Evolutionary conservation across 1,284 basidiomycete species (phyloP).

Genomic region (Mycosarcoma maydis): DNA sequence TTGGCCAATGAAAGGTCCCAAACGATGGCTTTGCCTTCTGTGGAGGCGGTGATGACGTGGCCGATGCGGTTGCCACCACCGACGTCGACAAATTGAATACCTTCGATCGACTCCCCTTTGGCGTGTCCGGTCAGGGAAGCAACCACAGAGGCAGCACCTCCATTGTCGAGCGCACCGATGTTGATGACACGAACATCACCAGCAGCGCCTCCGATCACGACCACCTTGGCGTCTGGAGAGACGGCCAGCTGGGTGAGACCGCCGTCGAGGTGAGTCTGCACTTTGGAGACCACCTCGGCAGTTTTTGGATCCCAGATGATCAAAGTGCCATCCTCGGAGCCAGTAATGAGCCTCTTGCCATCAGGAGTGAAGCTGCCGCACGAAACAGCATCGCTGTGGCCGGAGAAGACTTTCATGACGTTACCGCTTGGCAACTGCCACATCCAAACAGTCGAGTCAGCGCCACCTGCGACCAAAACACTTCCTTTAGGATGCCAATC

Average conservation of each 20-base stretch:
- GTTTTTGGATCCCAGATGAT: slow-evolving; percentile 92
- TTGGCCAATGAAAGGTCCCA: slow-evolving; percentile 84
- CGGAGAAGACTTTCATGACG: slow-evolving; percentile 94
- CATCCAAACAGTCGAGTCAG: slow-evolving; percentile 95
- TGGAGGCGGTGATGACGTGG: slow-evolving; percentile 85
- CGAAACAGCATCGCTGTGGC: slow-evolving; percentile 84
- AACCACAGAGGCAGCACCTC: slow-evolving; percentile 76
- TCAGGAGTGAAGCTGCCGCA: slow-evolving; percentile 93
- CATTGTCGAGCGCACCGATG: slow-evolving; percentile 73
- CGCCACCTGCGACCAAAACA: slow-evolving; percentile 88
- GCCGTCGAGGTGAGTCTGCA: slow-evolving; percentile 74
- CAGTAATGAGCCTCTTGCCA: slow-evolving; percentile 79
- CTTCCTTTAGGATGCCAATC: slow-evolving; percentile 95
- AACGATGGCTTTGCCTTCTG: slow-evolving; percentile 91
- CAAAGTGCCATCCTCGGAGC: slow-evolving; percentile 82
- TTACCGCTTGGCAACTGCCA: slow-evolving; percentile 95
- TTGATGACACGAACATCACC: slow-evolving; percentile 87
- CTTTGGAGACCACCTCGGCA: slow-evolving; percentile 80
- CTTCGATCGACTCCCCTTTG: slow-evolving; percentile 89
- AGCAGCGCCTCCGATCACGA: slow-evolving; percentile 84
- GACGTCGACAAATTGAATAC: slow-evolving; percentile 84
- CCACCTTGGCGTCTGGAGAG: slow-evolving; percentile 75
- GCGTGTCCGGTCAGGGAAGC: slow-evolving; percentile 82
- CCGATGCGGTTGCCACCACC: slow-evolving; percentile 71
- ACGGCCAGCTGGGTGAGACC: slow-evolving; percentile 86